Percentiles rank a stretch among this genome's conserved stretches.
Evolutionary conservation across 495 filamentous ascomycete species (phyloP).

Genomic region (Penicillium ochrochloron): DNA sequence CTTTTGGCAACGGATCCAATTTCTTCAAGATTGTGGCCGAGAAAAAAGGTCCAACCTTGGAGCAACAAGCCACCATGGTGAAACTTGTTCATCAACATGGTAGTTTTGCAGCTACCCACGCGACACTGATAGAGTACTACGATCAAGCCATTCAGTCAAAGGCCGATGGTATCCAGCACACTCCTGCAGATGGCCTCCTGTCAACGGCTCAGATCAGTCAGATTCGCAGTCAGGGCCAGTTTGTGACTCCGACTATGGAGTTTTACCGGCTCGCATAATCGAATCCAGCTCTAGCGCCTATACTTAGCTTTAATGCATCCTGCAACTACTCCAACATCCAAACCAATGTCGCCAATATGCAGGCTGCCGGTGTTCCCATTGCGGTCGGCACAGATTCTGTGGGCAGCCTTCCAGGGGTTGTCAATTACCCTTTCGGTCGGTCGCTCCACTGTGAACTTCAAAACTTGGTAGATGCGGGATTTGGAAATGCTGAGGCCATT

Average conservation of each 20-base stretch:
- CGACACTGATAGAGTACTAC: not conserved
- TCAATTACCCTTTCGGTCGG: not conserved
- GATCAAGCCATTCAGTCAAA: not conserved
- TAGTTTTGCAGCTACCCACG: not conserved
- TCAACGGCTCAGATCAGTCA: slow-evolving; percentile 1
- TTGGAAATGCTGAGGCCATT: not conserved
- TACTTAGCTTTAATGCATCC: not conserved
- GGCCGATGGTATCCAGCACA: not conserved
- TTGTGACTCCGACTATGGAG: not conserved
- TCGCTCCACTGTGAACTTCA: not conserved
- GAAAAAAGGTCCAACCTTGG: not conserved
- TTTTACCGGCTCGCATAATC: not conserved
- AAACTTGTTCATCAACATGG: not conserved
- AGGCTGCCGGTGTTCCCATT: not conserved
- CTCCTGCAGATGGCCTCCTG: not conserved
- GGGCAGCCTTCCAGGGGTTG: not conserved
- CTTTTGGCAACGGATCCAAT: not conserved
- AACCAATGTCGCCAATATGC: not conserved
- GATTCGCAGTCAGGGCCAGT: not conserved
- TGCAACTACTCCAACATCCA: not conserved
- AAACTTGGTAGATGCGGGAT: not conserved
- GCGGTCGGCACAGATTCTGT: not conserved
- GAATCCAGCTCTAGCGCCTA: not conserved
- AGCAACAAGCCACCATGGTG: not conserved
- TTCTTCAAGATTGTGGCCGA: not conserved